Base-by-base conservation (phyloP, 352 stramenopile species). In the Globisporangium uncinulatum region DNA sequence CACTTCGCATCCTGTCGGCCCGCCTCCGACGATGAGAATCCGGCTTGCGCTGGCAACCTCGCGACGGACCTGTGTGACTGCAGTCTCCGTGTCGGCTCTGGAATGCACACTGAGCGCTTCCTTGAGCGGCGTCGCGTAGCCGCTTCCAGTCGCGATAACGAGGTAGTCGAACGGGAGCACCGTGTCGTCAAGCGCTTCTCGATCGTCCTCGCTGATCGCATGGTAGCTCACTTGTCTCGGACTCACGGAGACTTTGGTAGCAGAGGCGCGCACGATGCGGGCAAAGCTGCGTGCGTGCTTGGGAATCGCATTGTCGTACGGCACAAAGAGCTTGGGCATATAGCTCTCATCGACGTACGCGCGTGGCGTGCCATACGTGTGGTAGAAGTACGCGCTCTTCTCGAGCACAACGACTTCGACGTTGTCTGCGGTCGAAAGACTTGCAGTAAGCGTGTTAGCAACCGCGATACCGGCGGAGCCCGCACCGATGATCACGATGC, bases 241-340 rank as follows among this genome's bases (percentile, higher is more conserved):
- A 14, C 55, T 24, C 9, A 21, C 10, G 5, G 44, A 51, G 21
- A 61, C 46, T 5, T 37, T 36, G 20, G 32, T 54, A 6, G 21
- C 55, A 4, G 52, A 32, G 11, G 20, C 55, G 31, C 55, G 55
- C 10, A 47, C 20, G 34, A 61, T 61, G 44, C 36, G 52, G 32
- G 31, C 15, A 37, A 61, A 61, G n/a, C 36, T 48, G 11, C 31
- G 24, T 2, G 45, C 55, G 32, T 20, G 9, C 37, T 32, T 46
- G n/a, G 55, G 47, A 47, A 90, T 80, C 6, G 67, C 80, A n/a
- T 85, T 67, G 56, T 81, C 73, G 58, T 78, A 79, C 4, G 80
- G 80, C 41, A 90, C 71, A 54, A 88, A 90, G 63, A 90, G 73
- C 49, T 82, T 87, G 3, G 59, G 53, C 15, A 57, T 59, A 64